Evolutionary conservation across 2,329 filamentous ascomycete genomes (phyloP).

Genomic region (Tolypocladium endophyticum): DNA sequence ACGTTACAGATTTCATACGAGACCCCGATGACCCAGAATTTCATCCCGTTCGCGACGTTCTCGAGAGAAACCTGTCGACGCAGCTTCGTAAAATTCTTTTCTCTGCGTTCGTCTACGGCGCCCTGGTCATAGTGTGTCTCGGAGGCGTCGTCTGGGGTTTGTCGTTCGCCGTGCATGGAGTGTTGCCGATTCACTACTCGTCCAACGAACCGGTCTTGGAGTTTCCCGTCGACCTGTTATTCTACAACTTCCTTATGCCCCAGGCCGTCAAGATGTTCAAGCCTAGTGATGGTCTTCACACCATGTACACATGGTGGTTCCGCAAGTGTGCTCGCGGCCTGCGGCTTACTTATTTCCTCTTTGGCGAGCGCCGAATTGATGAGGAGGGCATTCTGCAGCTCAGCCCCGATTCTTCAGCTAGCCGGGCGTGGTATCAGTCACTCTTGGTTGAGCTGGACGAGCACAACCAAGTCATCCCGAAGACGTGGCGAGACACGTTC

Average conservation of each 20-base stretch:
- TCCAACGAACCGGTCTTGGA: constrained; percentile 87
- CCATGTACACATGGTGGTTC: constrained; percentile 96
- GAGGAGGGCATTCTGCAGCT: constrained; percentile 65
- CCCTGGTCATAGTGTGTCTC: constrained; percentile 81
- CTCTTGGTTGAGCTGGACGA: constrained; percentile 36
- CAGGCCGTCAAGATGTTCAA: constrained; percentile 74
- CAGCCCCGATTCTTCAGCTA: constrained; percentile 17
- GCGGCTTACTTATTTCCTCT: constrained; percentile 84
- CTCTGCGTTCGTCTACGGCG: constrained; percentile 90
- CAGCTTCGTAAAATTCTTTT: constrained; percentile 95
- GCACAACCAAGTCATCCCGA: constrained; percentile 32
- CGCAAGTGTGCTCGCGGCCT: constrained; percentile 69
- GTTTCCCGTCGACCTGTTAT: constrained; percentile 86
- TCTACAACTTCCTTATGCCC: constrained; percentile 96
- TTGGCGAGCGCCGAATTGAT: constrained; percentile 69
- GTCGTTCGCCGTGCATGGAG: constrained; percentile 51
- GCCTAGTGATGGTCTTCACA: constrained; percentile 72
- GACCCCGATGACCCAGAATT: constrained; percentile 98
- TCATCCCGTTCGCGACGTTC: constrained; percentile 90
- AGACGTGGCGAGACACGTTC: constrained; percentile 49
- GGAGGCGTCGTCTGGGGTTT: constrained; percentile 96
- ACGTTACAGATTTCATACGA: constrained; percentile 70
- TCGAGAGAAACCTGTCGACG: constrained; percentile 84
- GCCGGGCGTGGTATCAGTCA: constrained; percentile 25
- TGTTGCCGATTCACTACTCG: constrained; percentile 88